Evolutionary conservation across 2,329 filamentous ascomycete genomes (phyloP), one percentile per base, ranked within the genome.

Genomic region (Beauveria pseudobassiana): DNA sequence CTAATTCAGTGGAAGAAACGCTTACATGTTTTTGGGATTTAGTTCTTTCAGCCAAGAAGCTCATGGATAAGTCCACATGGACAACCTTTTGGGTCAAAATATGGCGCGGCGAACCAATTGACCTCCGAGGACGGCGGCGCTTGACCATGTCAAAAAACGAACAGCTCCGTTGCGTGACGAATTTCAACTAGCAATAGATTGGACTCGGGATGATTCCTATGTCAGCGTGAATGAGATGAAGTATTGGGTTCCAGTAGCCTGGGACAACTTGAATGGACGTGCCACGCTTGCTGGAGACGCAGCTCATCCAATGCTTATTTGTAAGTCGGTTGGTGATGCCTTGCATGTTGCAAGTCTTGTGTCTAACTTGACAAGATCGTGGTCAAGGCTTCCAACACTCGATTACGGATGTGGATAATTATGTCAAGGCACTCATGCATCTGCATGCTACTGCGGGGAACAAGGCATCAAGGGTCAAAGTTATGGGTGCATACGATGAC

Each of bases 341-440:
- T 28, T 42, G 45, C n/a, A 22, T 7, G 4, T 51, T 3, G 5
- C 10, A n/a, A 8, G 16, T 24, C 34, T 14, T 5, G 12, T 14
- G 2, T 50, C 18, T 50, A 24, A 46, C 45, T 24, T 16, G 10
- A 40, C 1, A n/a, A 73, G 72, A 74, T 64, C 74, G 77, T n/a
- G 78, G 77, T 0, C 78, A 80, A 65, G 77, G 77, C 8, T 72
- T 77, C 42, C 77, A 80, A 62, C 74, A 79, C 63, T 73, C 72
- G 34, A 74, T 80, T 48, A 67, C 68, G 1, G 77, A 79, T 59
- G 76, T 72, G 12, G 65, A 69, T 40, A 73, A 75, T 59, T 75
- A 76, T 52, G 67, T 78, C 1, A 62, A 71, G n/a, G 69, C 69
- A 4, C 63, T 77, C 9, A n/a, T 67, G 6, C 60, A 64, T 46